phyloP scores from a whole-genome alignment of 257 asterid species.

The Primulina huaijiensis region DNA sequence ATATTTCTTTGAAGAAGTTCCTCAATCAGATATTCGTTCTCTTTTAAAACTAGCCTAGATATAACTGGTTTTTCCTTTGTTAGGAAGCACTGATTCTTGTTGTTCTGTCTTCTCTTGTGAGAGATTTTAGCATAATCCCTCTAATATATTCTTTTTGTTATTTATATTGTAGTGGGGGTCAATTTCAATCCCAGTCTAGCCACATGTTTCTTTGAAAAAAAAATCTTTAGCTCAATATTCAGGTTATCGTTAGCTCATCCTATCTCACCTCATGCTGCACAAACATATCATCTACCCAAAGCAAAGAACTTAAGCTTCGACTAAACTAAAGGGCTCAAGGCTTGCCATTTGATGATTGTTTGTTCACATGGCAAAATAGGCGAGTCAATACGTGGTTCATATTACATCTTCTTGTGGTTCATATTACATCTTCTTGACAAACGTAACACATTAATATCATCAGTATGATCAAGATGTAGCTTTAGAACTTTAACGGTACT shows the following conservation, averaged over 20 bases:
- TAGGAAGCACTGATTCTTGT: no score
- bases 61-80: no score
- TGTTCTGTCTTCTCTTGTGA: no score
- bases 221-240: conserved; percentile 1
- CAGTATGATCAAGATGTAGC: not conserved
- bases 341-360: not conserved
- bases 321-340: not conserved
- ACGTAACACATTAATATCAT: not conserved
- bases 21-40: no score
- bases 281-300: no score
- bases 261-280: no score
- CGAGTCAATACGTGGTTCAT: not conserved
- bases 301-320: not conserved
- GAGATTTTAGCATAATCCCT: not conserved
- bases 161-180: not conserved
- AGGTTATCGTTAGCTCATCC: not conserved
- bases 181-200: not conserved
- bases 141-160: no score
- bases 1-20: no score
- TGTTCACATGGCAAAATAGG: not conserved
- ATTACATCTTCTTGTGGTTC: no score
- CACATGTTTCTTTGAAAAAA: not conserved
- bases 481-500: not conserved
- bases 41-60: no score
- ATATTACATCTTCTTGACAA: not conserved